Evolutionary conservation across 192 early-diverging fungal species (phyloP).

Genomic region (Coemansia javaensis): DNA sequence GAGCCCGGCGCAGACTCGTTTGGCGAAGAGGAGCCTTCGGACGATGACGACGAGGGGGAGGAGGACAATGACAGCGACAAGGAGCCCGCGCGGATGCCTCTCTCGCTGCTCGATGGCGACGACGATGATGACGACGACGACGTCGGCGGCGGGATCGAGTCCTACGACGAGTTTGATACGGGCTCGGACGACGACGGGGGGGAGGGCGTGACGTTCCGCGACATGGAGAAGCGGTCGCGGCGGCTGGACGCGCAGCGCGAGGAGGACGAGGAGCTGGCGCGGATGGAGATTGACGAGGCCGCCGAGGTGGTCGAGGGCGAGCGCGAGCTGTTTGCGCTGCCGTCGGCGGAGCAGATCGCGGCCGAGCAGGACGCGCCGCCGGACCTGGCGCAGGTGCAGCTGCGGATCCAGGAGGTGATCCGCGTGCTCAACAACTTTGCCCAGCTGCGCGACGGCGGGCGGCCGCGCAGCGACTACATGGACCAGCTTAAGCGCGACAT

Average conservation of each 20-base stretch:
- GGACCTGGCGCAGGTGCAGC: slow-evolving; percentile 71
- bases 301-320: slow-evolving; percentile 53
- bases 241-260: slow-evolving; percentile 53
- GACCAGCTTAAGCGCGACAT: slow-evolving; percentile 86
- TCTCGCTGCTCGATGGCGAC: slow-evolving; percentile 30
- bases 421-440: slow-evolving; percentile 87
- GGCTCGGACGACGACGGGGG: slow-evolving; percentile 23
- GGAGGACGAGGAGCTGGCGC: slow-evolving; percentile 62
- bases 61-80: slow-evolving; percentile 43
- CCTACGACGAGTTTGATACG: slow-evolving; percentile 49
- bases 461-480: slow-evolving; percentile 79
- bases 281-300: slow-evolving; percentile 62
- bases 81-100: slow-evolving; percentile 9
- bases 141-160: slow-evolving; percentile 19
- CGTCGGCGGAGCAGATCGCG: slow-evolving; percentile 62
- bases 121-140: slow-evolving; percentile 24
- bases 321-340: slow-evolving; percentile 50
- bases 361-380: slow-evolving; percentile 59
- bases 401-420: slow-evolving; percentile 87
- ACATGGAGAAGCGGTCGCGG: slow-evolving; percentile 72
- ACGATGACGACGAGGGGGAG: slow-evolving; percentile 18
- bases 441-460: slow-evolving; percentile 66
- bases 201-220: slow-evolving; percentile 35
- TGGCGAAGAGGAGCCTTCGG: slow-evolving; percentile 13
- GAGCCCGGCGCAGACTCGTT: slow-evolving; percentile 46